A percentile compares a stretch with the other conserved stretches of the same genome.
These are phyloP conservation scores for Penicillium corylophilum DNA, from an alignment of 2,329 filamentous ascomycete genomes.

Conservation along the genomic window DNA sequence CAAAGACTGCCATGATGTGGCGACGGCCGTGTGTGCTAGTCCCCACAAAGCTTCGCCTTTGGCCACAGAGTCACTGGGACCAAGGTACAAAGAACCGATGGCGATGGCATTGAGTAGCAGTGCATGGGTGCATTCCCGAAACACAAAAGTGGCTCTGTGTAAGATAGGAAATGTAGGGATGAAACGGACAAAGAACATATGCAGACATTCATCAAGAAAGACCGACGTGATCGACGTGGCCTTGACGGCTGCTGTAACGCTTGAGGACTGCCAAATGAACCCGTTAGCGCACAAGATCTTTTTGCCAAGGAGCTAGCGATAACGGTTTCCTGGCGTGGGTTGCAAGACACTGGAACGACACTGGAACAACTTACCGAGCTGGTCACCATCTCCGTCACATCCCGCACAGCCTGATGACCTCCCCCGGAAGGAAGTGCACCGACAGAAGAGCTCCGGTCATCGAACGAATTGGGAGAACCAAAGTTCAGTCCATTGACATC, in stretches of 20 bases:
- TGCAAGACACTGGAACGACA: background rate
- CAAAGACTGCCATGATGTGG: conserved; percentile 48
- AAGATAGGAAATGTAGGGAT: conserved; percentile 49
- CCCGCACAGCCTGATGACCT: conserved; percentile 45
- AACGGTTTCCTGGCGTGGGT: background rate
- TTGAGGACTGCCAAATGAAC: conserved; percentile 35
- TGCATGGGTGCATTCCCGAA: conserved; percentile 46
- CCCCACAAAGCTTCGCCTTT: conserved; percentile 49
- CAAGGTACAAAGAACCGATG: conserved; percentile 47
- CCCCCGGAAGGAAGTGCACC: conserved; percentile 42
- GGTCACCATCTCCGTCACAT: conserved; percentile 47
- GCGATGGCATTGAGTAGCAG: conserved; percentile 48
- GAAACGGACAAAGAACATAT: conserved; percentile 50
- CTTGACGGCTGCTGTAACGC: conserved; percentile 46
- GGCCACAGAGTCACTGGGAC: conserved; percentile 43
- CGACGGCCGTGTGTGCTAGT: conserved; percentile 46
- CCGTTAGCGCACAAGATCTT: background rate
- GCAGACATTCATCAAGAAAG: conserved; percentile 48
- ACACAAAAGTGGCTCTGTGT: conserved; percentile 47
- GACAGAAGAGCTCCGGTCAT: conserved; percentile 38
- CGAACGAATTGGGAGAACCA: conserved; percentile 38
- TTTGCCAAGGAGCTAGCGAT: background rate
- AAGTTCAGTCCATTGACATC: conserved; percentile 32
- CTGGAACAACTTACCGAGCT: conserved; percentile 35
- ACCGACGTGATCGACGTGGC: conserved; percentile 46